These are phyloP conservation scores for Tylopilus sp. DNA, from an alignment of 768 basidiomycete species.

Conservation along the genomic window DNA sequence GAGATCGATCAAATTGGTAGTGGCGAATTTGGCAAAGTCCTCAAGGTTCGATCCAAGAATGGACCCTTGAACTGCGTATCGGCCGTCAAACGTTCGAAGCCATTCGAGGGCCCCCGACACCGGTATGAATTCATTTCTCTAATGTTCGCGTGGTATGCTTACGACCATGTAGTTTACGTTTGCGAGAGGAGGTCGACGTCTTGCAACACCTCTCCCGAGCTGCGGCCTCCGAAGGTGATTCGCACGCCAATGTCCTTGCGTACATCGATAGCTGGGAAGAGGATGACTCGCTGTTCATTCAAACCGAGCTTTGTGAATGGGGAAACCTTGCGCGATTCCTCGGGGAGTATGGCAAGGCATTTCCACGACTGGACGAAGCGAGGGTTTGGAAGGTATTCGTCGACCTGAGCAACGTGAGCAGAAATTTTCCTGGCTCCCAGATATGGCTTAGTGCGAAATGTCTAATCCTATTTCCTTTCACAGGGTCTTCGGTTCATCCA, in stretches of 20 bases:
- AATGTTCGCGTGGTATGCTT: conserved; percentile 16
- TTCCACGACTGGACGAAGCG: conserved; percentile 85
- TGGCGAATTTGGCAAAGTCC: conserved; percentile 92
- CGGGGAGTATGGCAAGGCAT: conserved; percentile 83
- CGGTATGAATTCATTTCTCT: conserved; percentile 49
- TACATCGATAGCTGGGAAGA: conserved; percentile 98
- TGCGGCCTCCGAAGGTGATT: conserved; percentile 24
- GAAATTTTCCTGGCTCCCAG: conserved; percentile 3
- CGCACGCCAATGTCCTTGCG: conserved; percentile 78
- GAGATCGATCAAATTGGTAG: conserved; percentile 81
- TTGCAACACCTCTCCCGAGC: conserved; percentile 67
- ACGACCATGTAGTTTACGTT: conserved; percentile 54
- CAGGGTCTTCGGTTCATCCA: conserved; percentile 91
- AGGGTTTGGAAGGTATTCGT: conserved; percentile 94
- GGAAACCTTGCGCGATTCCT: conserved; percentile 92
- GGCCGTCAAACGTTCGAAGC: conserved; percentile 93
- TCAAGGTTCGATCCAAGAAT: conserved; percentile 73
- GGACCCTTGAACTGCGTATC: conserved; percentile 52
- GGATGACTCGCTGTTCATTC: conserved; percentile 81
- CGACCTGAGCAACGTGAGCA: conserved; percentile 81
- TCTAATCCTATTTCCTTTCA: conserved; percentile 24
- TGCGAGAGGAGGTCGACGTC: conserved; percentile 93
- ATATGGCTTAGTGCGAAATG: conserved; percentile 25
- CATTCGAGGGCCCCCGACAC: conserved; percentile 87
- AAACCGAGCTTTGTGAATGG: conserved; percentile 90